These are phyloP conservation scores for Colletotrichum acutatum DNA, from an alignment of 2,329 filamentous ascomycete genomes.

Conservation along the genomic window DNA sequence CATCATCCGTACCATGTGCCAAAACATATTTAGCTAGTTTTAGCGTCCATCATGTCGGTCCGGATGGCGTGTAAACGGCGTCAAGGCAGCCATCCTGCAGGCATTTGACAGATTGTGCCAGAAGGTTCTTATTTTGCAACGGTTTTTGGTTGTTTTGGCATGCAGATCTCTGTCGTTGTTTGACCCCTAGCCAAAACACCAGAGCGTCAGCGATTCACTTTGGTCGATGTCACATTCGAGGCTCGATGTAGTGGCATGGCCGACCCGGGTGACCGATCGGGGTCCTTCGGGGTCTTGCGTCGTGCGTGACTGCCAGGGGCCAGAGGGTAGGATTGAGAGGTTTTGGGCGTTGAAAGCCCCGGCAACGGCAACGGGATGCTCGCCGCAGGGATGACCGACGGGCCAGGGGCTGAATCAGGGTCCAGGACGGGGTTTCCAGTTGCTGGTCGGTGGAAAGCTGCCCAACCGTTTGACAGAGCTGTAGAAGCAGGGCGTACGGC, in stretches of 20 bases:
- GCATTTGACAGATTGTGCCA: not conserved
- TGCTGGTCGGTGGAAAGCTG: not conserved
- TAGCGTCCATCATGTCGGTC: not conserved
- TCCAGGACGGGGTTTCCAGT: slow-evolving; percentile 6
- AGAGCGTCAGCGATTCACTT: not conserved
- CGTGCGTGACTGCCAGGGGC: not conserved
- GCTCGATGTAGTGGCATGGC: slow-evolving; percentile 29
- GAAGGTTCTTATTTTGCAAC: slow-evolving; percentile 15
- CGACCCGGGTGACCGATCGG: slow-evolving; percentile 20
- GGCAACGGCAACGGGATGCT: slow-evolving; percentile 21
- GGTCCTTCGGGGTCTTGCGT: slow-evolving; percentile 23
- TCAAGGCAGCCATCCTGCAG: not conserved
- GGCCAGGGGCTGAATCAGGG: slow-evolving; percentile 34
- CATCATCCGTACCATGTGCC: not conserved
- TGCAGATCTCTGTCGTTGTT: not conserved
- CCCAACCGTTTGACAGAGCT: not conserved
- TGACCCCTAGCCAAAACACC: not conserved
- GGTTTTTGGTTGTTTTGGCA: not conserved
- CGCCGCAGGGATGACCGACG: slow-evolving; percentile 24
- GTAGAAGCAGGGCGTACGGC: not conserved
- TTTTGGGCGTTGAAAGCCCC: not conserved
- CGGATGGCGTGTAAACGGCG: not conserved
- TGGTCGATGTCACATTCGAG: slow-evolving; percentile 24
- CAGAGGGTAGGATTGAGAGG: not conserved
- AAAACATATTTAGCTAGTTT: not conserved